These are phyloP conservation scores for Adansonia gregorii DNA, from an alignment of 441 rosid genomes.

Conservation along the genomic window DNA sequence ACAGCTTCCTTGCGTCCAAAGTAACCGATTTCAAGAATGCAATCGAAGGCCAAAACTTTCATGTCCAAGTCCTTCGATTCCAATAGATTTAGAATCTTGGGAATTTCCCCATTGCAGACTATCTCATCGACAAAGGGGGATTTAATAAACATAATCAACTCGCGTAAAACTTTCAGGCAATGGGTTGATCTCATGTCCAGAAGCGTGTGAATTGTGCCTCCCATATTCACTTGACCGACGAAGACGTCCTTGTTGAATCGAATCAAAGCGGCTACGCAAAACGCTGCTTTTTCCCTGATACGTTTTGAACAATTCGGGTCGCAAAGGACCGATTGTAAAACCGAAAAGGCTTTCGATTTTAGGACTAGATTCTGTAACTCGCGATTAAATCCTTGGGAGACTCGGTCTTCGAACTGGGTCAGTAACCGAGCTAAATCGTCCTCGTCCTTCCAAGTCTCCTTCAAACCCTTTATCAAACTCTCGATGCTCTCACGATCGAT, in stretches of 20 bases:
- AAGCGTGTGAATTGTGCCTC: constrained; percentile 49
- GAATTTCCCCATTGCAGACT: constrained; percentile 50
- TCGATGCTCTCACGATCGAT: constrained; percentile 67
- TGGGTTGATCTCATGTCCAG: constrained; percentile 42
- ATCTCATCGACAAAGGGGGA: constrained; percentile 66
- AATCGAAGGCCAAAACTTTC: constrained; percentile 48
- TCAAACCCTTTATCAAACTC: constrained; percentile 37
- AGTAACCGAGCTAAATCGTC: constrained; percentile 43
- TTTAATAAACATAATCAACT: constrained; percentile 50
- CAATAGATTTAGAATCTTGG: constrained; percentile 46
- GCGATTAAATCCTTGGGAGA: constrained; percentile 51
- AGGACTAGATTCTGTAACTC: constrained; percentile 60
- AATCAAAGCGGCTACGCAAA: constrained; percentile 47
- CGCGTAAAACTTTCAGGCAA: constrained; percentile 44
- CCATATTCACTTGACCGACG: constrained; percentile 60
- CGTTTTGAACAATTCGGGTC: constrained; percentile 38
- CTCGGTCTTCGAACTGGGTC: constrained; percentile 50
- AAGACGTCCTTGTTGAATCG: constrained; percentile 72
- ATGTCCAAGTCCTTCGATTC: constrained; percentile 47
- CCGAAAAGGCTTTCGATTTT: constrained; percentile 44
- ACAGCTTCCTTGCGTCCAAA: constrained; percentile 68
- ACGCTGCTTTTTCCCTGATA: constrained; percentile 51
- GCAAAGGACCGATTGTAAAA: constrained; percentile 42
- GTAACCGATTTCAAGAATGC: constrained; percentile 65
- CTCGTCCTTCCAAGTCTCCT: constrained; percentile 36